Evolutionary conservation across 345 rosid species (phyloP).

Genomic region (Citrus mangshanensis): DNA sequence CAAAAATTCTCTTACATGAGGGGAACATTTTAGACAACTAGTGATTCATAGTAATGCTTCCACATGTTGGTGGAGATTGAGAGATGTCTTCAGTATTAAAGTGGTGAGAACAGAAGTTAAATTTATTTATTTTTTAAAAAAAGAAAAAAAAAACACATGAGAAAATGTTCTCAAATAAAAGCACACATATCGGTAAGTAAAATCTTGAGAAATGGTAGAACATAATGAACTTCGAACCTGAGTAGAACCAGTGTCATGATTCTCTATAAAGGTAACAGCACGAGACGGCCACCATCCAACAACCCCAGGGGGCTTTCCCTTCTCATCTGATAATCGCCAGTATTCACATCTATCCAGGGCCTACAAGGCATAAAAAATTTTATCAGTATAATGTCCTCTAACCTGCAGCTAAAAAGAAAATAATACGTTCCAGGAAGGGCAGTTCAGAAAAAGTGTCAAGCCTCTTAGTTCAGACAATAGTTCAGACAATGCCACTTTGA

Average conservation of each 20-base stretch:
- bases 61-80: background rate
- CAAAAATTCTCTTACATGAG: background rate
- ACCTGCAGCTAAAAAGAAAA: background rate
- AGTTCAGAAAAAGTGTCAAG: background rate
- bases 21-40: background rate
- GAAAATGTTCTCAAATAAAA: background rate
- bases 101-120: background rate
- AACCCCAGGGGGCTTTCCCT: conserved; percentile 94
- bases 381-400: background rate
- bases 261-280: conserved; percentile 94
- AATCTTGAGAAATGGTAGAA: background rate
- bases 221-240: conserved; percentile 48
- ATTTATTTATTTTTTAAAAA: background rate
- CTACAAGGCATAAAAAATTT: conserved; percentile 27
- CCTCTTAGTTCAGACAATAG: background rate
- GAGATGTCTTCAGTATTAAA: background rate
- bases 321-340: conserved; percentile 88
- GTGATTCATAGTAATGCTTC: background rate
- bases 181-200: background rate
- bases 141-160: background rate
- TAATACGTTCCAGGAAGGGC: background rate
- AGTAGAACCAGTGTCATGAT: conserved; percentile 98
- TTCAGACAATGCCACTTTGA: conserved; percentile 1
- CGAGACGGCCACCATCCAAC: conserved; percentile 99
- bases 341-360: conserved; percentile 81